phyloP scores from a whole-genome alignment of 441 rosid genomes.

The Populus hybrid region DNA sequence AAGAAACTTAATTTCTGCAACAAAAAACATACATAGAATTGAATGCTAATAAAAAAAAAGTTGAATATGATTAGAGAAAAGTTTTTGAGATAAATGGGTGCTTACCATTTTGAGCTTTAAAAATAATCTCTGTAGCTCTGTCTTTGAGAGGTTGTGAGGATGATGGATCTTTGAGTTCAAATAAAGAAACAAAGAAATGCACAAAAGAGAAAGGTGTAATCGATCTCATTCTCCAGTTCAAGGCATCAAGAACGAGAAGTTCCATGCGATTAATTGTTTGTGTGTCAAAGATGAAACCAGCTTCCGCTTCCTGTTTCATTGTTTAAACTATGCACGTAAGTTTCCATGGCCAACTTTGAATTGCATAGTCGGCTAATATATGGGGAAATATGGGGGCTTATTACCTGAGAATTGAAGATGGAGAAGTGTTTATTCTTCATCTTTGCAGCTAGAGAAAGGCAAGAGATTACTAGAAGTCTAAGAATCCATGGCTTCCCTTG shows the following conservation, averaged over 20 bases:
- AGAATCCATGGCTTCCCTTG: slow-evolving; percentile 49
- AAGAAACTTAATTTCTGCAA: slow-evolving; percentile 42
- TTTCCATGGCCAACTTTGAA: neutral
- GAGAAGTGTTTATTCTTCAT: slow-evolving; percentile 41
- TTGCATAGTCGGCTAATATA: no score
- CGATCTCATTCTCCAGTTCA: slow-evolving; percentile 72
- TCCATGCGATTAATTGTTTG: slow-evolving; percentile 53
- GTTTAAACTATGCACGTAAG: neutral
- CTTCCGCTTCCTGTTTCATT: slow-evolving; percentile 33
- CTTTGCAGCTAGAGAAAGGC: slow-evolving; percentile 60
- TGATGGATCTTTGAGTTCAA: slow-evolving; percentile 40
- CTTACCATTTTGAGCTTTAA: slow-evolving; percentile 47
- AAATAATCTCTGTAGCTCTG: slow-evolving; percentile 47
- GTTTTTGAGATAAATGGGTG: neutral
- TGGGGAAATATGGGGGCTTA: no score
- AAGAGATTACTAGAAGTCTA: slow-evolving; percentile 44
- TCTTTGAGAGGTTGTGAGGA: slow-evolving; percentile 41
- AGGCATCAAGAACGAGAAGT: slow-evolving; percentile 46
- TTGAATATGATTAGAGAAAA: no score
- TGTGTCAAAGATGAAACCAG: slow-evolving; percentile 37
- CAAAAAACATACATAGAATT: neutral
- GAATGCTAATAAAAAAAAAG: no score
- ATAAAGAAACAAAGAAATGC: slow-evolving; percentile 42
- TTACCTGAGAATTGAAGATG: slow-evolving; percentile 15
- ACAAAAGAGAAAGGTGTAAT: slow-evolving; percentile 65